These are phyloP conservation scores for Fusarium circinatum DNA, from an alignment of 2,329 filamentous ascomycete genomes.

Conservation along the genomic window DNA sequence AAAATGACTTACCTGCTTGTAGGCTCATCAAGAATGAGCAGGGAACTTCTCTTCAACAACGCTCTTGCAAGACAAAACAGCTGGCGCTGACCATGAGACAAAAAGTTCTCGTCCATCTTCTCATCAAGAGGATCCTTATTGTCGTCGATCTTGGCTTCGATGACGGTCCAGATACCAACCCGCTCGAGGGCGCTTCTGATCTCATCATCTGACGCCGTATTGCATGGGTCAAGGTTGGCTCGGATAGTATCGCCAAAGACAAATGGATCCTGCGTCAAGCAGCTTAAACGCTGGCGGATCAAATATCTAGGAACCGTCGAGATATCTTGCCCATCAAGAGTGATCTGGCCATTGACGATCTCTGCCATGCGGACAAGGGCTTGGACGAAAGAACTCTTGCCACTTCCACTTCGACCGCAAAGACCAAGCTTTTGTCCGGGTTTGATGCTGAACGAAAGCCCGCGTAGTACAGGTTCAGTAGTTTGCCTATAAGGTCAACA, in stretches of 20 bases:
- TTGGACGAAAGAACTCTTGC: constrained; percentile 53
- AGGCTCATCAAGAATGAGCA: constrained; percentile 52
- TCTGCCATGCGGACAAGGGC: constrained; percentile 61
- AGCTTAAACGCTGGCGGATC: constrained; percentile 52
- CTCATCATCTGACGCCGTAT: constrained; percentile 50
- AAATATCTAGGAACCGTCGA: constrained; percentile 39
- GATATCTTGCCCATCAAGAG: constrained; percentile 57
- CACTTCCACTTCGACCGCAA: constrained; percentile 58
- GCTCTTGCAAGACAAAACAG: constrained; percentile 48
- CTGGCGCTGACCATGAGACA: constrained; percentile 50
- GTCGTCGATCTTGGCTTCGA: constrained; percentile 53
- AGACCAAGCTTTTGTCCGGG: constrained; percentile 53
- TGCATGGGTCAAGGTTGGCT: constrained; percentile 60
- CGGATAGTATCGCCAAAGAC: constrained; percentile 61
- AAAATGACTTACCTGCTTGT: constrained; percentile 48
- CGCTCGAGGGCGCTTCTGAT: constrained; percentile 58
- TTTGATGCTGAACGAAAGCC: constrained; percentile 46
- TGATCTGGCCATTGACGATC: constrained; percentile 54
- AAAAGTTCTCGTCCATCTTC: constrained; percentile 50
- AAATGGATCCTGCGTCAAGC: constrained; percentile 64
- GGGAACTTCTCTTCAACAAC: constrained; percentile 40
- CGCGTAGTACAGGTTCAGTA: constrained; percentile 42
- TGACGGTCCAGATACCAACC: constrained; percentile 57
- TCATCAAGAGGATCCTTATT: constrained; percentile 44
- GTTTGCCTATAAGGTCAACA: constrained; percentile 35